Conservation (phyloP, 176 grass and related monocot genomes). For the Cocos nucifera region DNA sequence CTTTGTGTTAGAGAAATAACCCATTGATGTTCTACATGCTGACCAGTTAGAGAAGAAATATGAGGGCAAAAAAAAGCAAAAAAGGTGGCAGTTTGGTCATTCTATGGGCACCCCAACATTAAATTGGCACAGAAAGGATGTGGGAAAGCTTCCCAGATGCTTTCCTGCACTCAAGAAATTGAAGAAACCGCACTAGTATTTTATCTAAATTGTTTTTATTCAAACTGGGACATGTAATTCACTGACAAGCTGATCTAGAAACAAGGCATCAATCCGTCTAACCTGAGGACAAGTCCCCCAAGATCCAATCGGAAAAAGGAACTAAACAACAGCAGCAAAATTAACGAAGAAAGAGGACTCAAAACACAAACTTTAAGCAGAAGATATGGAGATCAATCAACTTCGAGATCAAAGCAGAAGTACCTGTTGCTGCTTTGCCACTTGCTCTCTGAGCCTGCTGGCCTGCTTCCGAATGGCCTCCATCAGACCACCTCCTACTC, state of each 20-base stretch:
- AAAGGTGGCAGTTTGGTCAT: no score
- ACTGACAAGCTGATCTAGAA: background rate
- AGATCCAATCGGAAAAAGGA: background rate
- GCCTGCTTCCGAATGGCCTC: slow-evolving; percentile 89
- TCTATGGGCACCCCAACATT: no score
- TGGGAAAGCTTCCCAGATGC: no score
- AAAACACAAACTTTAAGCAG: slow-evolving; percentile 4
- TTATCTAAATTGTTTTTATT: no score
- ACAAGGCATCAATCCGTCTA: background rate
- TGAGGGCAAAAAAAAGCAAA: no score
- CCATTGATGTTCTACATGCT: no score
- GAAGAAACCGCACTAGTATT: background rate
- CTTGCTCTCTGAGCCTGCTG: slow-evolving; percentile 73
- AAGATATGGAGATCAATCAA: background rate
- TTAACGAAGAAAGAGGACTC: background rate
- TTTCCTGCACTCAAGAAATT: background rate
- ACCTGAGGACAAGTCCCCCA: background rate
- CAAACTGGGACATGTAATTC: no score
- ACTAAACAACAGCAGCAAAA: background rate
- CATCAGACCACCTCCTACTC: slow-evolving; percentile 26
- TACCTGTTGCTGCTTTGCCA: slow-evolving; percentile 94
- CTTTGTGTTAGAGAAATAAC: no score
- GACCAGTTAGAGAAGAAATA: no score
- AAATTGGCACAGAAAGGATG: no score
- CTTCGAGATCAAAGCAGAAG: background rate